Evolutionary conservation across 352 stramenopile genomes (phyloP).

Genomic region (Phytopythium aichiense): DNA sequence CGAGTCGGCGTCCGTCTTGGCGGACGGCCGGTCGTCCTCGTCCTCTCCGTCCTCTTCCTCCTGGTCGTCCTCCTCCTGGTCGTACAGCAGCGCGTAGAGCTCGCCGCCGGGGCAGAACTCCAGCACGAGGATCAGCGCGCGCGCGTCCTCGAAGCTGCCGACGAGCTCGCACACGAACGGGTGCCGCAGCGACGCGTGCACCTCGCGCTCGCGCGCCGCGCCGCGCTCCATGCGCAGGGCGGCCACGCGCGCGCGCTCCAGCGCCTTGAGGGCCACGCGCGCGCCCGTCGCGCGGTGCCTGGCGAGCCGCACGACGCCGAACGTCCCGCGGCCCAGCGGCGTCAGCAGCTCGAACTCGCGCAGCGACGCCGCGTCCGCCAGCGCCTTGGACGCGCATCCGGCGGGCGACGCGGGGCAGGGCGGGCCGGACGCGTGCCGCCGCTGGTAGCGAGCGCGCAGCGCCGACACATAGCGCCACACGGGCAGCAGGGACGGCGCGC

Average conservation of each 20-base stretch:
- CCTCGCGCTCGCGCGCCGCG: slow-evolving; percentile 68
- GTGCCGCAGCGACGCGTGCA: slow-evolving; percentile 64
- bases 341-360: slow-evolving; percentile 11
- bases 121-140: slow-evolving; percentile 82
- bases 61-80: slow-evolving; percentile 19
- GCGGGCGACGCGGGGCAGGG: too few relatives aligned
- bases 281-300: slow-evolving; percentile 49
- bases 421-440: too few relatives aligned
- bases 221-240: slow-evolving; percentile 73
- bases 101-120: slow-evolving; percentile 78
- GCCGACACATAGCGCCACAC: too few relatives aligned
- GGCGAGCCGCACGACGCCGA: slow-evolving; percentile 77
- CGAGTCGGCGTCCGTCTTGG: neutral
- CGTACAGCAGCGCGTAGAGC: slow-evolving; percentile 74
- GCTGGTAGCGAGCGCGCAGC: too few relatives aligned
- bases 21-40: slow-evolving; percentile 1
- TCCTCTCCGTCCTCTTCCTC: neutral
- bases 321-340: slow-evolving; percentile 67
- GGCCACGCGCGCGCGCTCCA: slow-evolving; percentile 72
- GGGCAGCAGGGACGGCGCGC: too few relatives aligned
- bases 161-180: slow-evolving; percentile 67
- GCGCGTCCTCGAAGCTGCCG: slow-evolving; percentile 76
- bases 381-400: slow-evolving; percentile 5
- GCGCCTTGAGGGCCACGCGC: slow-evolving; percentile 69
- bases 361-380: slow-evolving; percentile 59